Evolutionary conservation across 2,329 filamentous ascomycete species (phyloP).

Genomic region (Nothophaeocryptopus gaeumannii): DNA sequence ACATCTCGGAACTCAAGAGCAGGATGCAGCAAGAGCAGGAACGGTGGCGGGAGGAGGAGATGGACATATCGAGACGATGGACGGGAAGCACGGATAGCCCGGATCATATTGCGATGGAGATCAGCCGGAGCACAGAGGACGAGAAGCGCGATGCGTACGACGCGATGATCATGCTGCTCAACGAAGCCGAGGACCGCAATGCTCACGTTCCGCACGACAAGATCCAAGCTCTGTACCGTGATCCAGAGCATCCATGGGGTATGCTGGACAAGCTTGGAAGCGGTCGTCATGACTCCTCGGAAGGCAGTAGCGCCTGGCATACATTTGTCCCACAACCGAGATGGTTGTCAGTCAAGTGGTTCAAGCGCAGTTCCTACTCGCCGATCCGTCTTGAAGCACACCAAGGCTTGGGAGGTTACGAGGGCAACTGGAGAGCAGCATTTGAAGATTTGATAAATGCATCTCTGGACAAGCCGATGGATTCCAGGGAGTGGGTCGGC

Average conservation of each 20-base stretch:
- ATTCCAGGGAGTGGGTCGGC: constrained; percentile 21
- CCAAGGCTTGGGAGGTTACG: constrained; percentile 32
- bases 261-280: constrained; percentile 23
- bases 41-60: constrained; percentile 21
- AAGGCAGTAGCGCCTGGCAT: constrained; percentile 1
- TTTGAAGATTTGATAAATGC: constrained; percentile 59
- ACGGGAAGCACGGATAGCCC: constrained; percentile 24
- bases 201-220: constrained; percentile 22
- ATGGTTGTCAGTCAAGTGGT: constrained; percentile 39
- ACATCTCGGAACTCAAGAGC: constrained; percentile 38
- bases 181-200: constrained; percentile 27
- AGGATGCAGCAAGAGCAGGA: constrained; percentile 27
- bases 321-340: constrained; percentile 6
- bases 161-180: constrained; percentile 24
- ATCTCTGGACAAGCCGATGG: constrained; percentile 35
- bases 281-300: constrained; percentile 14
- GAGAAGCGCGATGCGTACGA: constrained; percentile 21
- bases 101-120: constrained; percentile 22
- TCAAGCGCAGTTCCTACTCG: constrained; percentile 51
- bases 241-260: constrained; percentile 20
- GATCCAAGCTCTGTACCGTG: constrained; percentile 30
- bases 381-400: constrained; percentile 54
- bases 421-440: constrained; percentile 53
- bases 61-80: constrained; percentile 29
- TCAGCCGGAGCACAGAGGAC: constrained; percentile 14